A percentile compares a stretch with the other conserved stretches of the same genome.
Evolutionary conservation across 805 yeast genomes (phyloP).

Genomic region (Candida corydali): DNA sequence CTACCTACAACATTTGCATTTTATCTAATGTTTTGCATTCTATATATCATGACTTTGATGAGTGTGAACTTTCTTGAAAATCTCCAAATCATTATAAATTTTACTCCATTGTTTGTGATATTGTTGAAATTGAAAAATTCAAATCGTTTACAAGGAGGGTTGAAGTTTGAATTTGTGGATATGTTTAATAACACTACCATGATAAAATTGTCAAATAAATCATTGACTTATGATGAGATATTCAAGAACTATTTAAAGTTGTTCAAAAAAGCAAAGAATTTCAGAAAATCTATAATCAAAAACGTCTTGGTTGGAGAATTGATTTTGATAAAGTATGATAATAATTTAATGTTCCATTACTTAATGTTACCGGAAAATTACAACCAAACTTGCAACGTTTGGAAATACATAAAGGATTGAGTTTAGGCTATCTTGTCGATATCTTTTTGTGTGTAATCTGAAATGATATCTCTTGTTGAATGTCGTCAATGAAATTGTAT

Average conservation of each 20-base stretch:
- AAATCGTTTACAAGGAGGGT: conserved; percentile 54
- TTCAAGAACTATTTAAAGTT: conserved; percentile 27
- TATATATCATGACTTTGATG: conserved; percentile 49
- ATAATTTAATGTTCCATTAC: conserved; percentile 25
- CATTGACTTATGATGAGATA: conserved; percentile 34
- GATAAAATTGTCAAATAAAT: conserved; percentile 29
- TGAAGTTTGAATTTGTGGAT: conserved; percentile 26
- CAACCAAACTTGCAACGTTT: conserved; percentile 21
- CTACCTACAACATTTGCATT: conserved; percentile 87
- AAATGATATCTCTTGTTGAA: too few relatives aligned
- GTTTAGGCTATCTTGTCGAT: too few relatives aligned
- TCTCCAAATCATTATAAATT: conserved; percentile 62
- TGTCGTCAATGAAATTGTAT: too few relatives aligned
- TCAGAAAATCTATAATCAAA: conserved; percentile 18
- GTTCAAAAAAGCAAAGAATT: conserved; percentile 26
- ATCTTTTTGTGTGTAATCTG: too few relatives aligned
- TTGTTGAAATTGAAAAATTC: conserved; percentile 78
- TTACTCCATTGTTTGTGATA: conserved; percentile 82
- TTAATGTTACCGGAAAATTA: conserved; percentile 33
- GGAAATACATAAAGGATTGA: conserved; percentile 14
- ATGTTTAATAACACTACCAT: conserved; percentile 18
- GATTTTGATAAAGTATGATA: conserved; percentile 20
- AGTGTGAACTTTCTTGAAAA: conserved; percentile 54
- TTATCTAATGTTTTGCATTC: conserved; percentile 65
- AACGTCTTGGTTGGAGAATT: conserved; percentile 25